Evolutionary conservation across 345 rosid species (phyloP), one percentile per base, ranked within the genome.

Genomic region (Kandelia obovata): DNA sequence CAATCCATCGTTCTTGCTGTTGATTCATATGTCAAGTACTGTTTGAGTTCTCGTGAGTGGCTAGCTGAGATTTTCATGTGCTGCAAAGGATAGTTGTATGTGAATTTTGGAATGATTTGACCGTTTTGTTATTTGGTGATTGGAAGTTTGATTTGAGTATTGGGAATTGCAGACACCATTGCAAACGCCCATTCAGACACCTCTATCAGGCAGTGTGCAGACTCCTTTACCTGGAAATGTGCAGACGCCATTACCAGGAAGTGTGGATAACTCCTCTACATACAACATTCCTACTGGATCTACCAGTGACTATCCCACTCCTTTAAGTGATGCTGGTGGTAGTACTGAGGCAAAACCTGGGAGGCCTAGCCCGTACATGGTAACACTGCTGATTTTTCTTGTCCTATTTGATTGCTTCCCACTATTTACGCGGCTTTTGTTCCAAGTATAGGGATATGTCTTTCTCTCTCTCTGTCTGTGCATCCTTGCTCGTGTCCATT

Each of bases 271-370:
- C 79, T 88, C 95, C 27, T 73, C 81, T 2, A 76, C 83, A 85
- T 90, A 90, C 80, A 92, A 95, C 77, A 86, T 90, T 53, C 91
- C 98, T 66, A 90, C 99, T 27, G 99, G 97, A 70, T 61, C 83
- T 39, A 88, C 39, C 60, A 69, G 90, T 67, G 99, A 87, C 52
- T 89, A 96, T 77, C 84, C 97, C 17, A 92, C 99, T 68, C 96
- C 97, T 52, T 80, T 70, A 5, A 88, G 84, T 71, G 95, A 88
- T 69, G 70, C 82, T 61, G 86, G 89, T 20, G 84, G 78, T 73
- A 82, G 79, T 75, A 20, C 65, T 65, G 98, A 90, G 55, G 62
- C 52, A 57, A 92, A 89, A 80, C 67, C 86, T 39, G 97, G 91
- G 77, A 85, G 95, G 80, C 88, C 98, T 47, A 90, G 89, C 73